Evolutionary conservation across 2,329 filamentous ascomycete species (phyloP).

Genomic region (Capronia coronata): DNA sequence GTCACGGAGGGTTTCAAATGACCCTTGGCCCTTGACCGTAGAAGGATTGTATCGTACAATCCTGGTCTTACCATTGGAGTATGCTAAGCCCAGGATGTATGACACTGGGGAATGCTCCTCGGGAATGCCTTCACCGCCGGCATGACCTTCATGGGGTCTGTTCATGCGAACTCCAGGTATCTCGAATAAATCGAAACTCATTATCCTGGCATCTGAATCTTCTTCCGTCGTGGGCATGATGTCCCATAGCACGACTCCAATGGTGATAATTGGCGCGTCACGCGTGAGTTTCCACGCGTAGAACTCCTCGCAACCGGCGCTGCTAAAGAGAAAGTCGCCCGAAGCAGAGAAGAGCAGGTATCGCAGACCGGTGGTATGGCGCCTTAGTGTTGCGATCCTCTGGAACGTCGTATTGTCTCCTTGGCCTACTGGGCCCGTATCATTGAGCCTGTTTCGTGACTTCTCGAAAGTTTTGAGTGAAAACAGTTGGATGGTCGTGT

Average conservation of each 20-base stretch:
- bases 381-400: slow-evolving; percentile 51
- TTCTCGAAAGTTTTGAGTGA: slow-evolving; percentile 22
- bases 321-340: slow-evolving; percentile 70
- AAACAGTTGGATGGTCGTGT: slow-evolving; percentile 68
- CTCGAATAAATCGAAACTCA: slow-evolving; percentile 61
- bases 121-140: background rate
- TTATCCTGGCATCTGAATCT: slow-evolving; percentile 67
- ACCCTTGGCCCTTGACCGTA: slow-evolving; percentile 4
- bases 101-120: slow-evolving; percentile 9
- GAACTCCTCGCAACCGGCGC: slow-evolving; percentile 81
- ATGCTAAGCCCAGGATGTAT: slow-evolving; percentile 62
- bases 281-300: slow-evolving; percentile 67
- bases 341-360: slow-evolving; percentile 65
- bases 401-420: slow-evolving; percentile 1
- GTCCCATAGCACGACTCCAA: slow-evolving; percentile 50
- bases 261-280: slow-evolving; percentile 46
- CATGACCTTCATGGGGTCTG: background rate
- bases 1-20: slow-evolving; percentile 12
- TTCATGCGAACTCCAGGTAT: background rate
- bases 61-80: slow-evolving; percentile 77
- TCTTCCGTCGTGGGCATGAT: slow-evolving; percentile 44
- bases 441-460: background rate
- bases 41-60: slow-evolving; percentile 38
- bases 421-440: background rate
- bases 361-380: slow-evolving; percentile 79